phyloP scores from a whole-genome alignment of 106 monocot species.

The Cymbidium sinense region DNA sequence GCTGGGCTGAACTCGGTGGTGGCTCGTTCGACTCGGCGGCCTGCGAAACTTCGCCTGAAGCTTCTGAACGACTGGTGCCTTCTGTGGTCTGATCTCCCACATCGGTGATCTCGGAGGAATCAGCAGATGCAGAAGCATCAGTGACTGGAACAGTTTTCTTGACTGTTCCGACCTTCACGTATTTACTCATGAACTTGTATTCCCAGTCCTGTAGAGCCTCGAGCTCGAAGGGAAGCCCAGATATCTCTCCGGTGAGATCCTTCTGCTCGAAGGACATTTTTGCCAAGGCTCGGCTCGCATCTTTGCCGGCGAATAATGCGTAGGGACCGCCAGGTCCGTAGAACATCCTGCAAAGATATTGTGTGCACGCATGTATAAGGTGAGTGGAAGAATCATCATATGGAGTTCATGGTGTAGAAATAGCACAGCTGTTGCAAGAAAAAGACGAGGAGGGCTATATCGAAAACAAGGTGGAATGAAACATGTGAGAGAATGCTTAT shows the following conservation, averaged over 20 bases:
- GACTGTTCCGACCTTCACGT: conserved; percentile 65
- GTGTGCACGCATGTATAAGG: not conserved
- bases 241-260: conserved; percentile 67
- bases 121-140: not conserved
- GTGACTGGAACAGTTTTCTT: conserved; percentile 21
- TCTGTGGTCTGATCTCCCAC: not conserved
- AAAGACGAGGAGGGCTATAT: too few species aligned
- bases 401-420: too few species aligned
- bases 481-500: too few species aligned
- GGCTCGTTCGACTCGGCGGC: conserved; percentile 3
- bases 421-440: too few species aligned
- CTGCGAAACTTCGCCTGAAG: not conserved
- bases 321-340: conserved; percentile 86
- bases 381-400: not conserved
- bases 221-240: conserved; percentile 67
- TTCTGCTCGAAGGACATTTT: conserved; percentile 84
- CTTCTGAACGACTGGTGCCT: not conserved
- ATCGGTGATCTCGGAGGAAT: not conserved
- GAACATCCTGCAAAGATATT: conserved; percentile 44
- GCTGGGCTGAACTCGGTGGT: not conserved
- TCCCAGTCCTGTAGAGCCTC: conserved; percentile 84
- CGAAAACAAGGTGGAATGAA: too few species aligned
- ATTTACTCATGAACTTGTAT: conserved; percentile 81
- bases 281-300: conserved; percentile 79
- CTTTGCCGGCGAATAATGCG: conserved; percentile 78